Percentiles rank a stretch among this genome's conserved stretches.
These are phyloP conservation scores for Rhodotorula graminis DNA, from an alignment of 768 basidiomycete species.

Conservation along the genomic window DNA sequence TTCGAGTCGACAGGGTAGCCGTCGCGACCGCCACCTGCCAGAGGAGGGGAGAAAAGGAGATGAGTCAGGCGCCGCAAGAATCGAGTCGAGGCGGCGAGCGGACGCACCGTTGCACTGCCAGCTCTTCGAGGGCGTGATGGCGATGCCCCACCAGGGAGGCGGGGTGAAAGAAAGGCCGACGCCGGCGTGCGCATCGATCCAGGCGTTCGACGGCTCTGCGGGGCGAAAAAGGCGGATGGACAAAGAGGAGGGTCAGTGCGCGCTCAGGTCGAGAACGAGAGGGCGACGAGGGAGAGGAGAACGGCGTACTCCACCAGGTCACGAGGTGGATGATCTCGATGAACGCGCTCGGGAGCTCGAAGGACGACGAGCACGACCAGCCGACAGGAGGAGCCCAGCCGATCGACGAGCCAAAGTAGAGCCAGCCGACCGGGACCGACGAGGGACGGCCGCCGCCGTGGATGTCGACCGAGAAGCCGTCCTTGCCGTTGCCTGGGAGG, in stretches of 20 bases:
- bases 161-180: background rate
- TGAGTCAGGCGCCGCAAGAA: too few species aligned
- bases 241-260: too few species aligned
- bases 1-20: background rate
- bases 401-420: background rate
- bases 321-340: background rate
- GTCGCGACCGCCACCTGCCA: constrained; percentile 1
- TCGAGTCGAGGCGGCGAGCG: background rate
- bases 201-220: constrained; percentile 5
- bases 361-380: background rate
- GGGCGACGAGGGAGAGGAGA: too few species aligned
- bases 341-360: background rate
- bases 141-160: constrained; percentile 5
- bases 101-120: constrained; percentile 1
- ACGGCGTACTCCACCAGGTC: constrained; percentile 9
- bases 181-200: background rate
- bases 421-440: background rate
- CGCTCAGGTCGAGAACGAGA: too few species aligned
- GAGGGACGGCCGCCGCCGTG: background rate
- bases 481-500: background rate
- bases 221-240: background rate
- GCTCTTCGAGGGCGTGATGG: background rate
- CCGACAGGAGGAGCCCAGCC: constrained; percentile 15
- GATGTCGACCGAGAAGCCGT: constrained; percentile 2
- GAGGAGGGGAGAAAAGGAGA: background rate